These are phyloP conservation scores for Botryotinia globosa DNA, from an alignment of 2,329 filamentous ascomycete species.

Conservation along the genomic window DNA sequence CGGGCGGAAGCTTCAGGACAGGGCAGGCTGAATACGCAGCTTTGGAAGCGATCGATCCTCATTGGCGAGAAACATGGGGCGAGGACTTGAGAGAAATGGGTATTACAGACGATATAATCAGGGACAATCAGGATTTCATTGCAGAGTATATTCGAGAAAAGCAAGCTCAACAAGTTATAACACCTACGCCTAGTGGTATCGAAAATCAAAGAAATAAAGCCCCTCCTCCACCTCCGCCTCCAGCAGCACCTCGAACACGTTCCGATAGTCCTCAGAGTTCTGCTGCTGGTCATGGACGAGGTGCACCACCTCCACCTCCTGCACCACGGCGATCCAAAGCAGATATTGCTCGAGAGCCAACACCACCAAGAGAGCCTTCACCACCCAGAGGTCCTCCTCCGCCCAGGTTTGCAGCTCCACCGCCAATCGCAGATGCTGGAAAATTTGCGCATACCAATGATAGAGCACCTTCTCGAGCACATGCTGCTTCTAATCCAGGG, in stretches of 20 bases:
- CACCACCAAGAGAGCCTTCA: conserved; percentile 68
- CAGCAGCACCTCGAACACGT: conserved; percentile 41
- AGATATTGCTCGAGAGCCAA: conserved; percentile 48
- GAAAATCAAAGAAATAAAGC: conserved; percentile 48
- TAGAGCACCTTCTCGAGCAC: conserved; percentile 45
- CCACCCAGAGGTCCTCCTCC: conserved; percentile 60
- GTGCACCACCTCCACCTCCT: conserved; percentile 52
- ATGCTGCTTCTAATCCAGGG: conserved; percentile 53
- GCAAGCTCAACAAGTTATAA: conserved; percentile 45
- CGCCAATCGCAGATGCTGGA: conserved; percentile 84
- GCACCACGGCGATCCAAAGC: conserved; percentile 58
- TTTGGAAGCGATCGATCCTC: conserved; percentile 61
- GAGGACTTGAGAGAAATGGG: conserved; percentile 61
- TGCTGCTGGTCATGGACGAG: conserved; percentile 37
- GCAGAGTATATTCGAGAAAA: conserved; percentile 61
- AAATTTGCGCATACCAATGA: conserved; percentile 66
- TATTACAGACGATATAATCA: conserved; percentile 64
- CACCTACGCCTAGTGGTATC: conserved; percentile 42
- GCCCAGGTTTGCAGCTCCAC: conserved; percentile 77
- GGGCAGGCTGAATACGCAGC: conserved; percentile 57
- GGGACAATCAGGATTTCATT: conserved; percentile 67
- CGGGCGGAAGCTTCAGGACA: conserved; percentile 49
- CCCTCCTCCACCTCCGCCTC: conserved; percentile 61
- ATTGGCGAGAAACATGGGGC: conserved; percentile 64
- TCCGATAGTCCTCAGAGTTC: conserved; percentile 37